Evolutionary conservation across 257 asterid species (phyloP), one percentile per base, ranked within the genome.

Genomic region (Solanum chilense): DNA sequence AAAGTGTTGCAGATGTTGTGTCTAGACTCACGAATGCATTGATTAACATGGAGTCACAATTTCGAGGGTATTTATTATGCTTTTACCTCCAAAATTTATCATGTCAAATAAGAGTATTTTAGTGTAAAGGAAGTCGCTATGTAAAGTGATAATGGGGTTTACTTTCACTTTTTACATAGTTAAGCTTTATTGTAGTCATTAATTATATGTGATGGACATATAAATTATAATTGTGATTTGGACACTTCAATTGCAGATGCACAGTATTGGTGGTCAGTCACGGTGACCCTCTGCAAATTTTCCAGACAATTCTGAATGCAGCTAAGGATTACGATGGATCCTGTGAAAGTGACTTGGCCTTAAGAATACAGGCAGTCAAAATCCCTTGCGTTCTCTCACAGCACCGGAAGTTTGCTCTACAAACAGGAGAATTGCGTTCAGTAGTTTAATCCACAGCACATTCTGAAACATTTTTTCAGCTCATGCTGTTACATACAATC

Each of bases 241-340:
- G 42, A 29, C 84, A 49, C 20, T 29, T 20, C 44, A 49, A 83
- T 73, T 89, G 91, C 88, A 96, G 99, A 69, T 94, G 99, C 87
- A 87, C 92, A 1, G 92, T 96, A 86, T 89, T 97, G 93, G 88
- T 97, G 18, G 98, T 97, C 78, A 92, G 98, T 91, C 99, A 97
- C 86, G 99, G 99, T 5, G 98, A 97, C 90, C 98, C 99, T 12
- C 97, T 97, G 88, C 99, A 97, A 92, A 97, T 97, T 87, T 89
- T 97, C 88, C 99, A 97, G 94, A 93, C 98, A 71, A 87, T 92
- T 76, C 75, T 93, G 33, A 90, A 87, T 88, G 96, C 97, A 33
- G 92, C 92, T 44, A 90, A 82, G 90, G 87, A 85, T 76, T 87
- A 87, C 60, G 88, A 58, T 42, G 89, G 42, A 81, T 33, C 87